Evolutionary conservation across 2,329 filamentous ascomycete genomes (phyloP).

Genomic region (Geoglossum cookeanum): DNA sequence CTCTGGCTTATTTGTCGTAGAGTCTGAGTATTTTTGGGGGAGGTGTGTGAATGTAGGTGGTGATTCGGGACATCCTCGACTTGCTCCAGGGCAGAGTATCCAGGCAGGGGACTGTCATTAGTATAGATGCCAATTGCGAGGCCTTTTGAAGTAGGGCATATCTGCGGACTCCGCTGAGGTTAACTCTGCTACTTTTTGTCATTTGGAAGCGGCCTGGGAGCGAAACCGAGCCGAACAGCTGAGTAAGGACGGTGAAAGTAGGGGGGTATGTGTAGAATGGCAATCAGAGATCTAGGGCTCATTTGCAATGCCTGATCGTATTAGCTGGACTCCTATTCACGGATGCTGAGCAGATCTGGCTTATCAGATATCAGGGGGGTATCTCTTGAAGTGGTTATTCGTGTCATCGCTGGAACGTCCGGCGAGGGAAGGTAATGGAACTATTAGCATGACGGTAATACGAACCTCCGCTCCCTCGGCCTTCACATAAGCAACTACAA

Average conservation of each 20-base stretch:
- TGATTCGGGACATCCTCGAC: constrained; percentile 78
- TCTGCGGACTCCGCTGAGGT: neutral
- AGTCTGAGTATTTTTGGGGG: constrained; percentile 55
- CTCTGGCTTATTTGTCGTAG: constrained; percentile 57
- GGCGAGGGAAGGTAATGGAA: too few relatives aligned
- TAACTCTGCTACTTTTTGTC: neutral
- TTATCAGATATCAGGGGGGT: too few relatives aligned
- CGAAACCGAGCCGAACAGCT: neutral
- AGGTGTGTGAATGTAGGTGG: constrained; percentile 90
- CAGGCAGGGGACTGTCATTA: constrained; percentile 59
- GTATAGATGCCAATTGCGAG: constrained; percentile 94
- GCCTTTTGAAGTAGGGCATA: constrained; percentile 97
- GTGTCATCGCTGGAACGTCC: too few relatives aligned
- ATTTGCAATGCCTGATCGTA: too few relatives aligned
- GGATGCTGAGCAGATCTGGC: too few relatives aligned
- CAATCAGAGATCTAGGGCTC: too few relatives aligned
- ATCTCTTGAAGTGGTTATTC: too few relatives aligned
- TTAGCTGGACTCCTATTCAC: too few relatives aligned
- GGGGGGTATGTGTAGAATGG: neutral
- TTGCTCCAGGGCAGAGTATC: constrained; percentile 93
- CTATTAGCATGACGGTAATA: too few relatives aligned
- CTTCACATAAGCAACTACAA: too few relatives aligned
- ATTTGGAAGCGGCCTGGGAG: neutral
- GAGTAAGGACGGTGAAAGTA: neutral
- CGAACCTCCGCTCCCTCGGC: too few relatives aligned